Evolutionary conservation across 2,329 filamentous ascomycete genomes (phyloP), one percentile per base, ranked within the genome.

Genomic region (Ceratocystiopsis minuta): DNA sequence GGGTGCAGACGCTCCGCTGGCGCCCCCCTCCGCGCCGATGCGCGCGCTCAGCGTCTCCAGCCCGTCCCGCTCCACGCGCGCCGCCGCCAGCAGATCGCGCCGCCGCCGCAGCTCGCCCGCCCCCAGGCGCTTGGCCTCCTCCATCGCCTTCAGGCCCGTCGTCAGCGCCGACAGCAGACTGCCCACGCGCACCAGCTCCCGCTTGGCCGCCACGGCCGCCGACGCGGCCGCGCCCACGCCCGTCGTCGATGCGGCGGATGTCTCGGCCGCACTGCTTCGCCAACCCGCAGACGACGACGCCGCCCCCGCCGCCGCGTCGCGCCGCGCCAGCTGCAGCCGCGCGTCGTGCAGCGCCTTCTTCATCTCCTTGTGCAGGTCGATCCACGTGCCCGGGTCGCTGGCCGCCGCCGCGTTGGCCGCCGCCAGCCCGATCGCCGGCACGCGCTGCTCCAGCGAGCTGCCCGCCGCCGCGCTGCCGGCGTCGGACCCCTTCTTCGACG

Each of bases 41-140:
- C 58, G 6, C 48, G 77, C 74, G 53, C 80, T 72, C 33, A 87
- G 64, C 53, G 75, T 76, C 51, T 90, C 82, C 16, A 90, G 61
- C 3, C 78, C 79, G 43, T 88, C 81, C 43, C 75, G 71, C 57
- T 90, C 83, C 51, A 81, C 79, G 51, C 72, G 67, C 7, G 79
- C 79, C 13, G 75, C 69, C 1, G 71, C 70, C 4, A 90, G 59
- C 47, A 88, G 61, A 56, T 90, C 83, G 43, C 73, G 66, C 39
- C 84, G 64, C 7, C 84, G 64, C 37, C 81, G 65, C 32, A 87
- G 60, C 61, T 90, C 83, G 15, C 83, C 83, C 3, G 82, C 78
- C 4, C 81, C 81, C 1, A 88, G 54, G 47, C 71, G 52, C 39
- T 62, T 65, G 2, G 56, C 54, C 32, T 75, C 70, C 49, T 68